Percentiles rank a stretch among this genome's conserved stretches.
These are phyloP conservation scores for Eutypa lata DNA, from an alignment of 2,329 filamentous ascomycete species.

Conservation along the genomic window DNA sequence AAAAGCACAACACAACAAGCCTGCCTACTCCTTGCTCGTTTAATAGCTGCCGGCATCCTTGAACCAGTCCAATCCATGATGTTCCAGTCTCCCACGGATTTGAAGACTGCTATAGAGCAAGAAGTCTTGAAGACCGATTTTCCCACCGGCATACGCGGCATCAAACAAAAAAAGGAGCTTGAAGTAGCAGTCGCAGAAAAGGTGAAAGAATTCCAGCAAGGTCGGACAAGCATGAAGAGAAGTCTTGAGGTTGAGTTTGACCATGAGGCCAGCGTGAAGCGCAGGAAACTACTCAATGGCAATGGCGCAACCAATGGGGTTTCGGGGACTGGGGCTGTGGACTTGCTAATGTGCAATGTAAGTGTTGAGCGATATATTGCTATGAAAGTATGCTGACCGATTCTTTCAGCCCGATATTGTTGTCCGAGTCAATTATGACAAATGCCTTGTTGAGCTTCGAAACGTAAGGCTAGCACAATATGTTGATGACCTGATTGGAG, in stretches of 20 bases:
- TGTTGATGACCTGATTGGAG: slow-evolving; percentile 66
- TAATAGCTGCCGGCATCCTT: slow-evolving; percentile 65
- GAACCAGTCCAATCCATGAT: slow-evolving; percentile 58
- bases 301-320: slow-evolving; percentile 32
- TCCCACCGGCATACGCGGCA: slow-evolving; percentile 52
- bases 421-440: slow-evolving; percentile 80
- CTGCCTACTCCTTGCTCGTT: slow-evolving; percentile 47
- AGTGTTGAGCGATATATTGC: slow-evolving; percentile 24
- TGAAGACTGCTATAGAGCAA: slow-evolving; percentile 59
- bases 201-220: slow-evolving; percentile 19
- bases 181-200: slow-evolving; percentile 30
- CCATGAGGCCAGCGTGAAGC: slow-evolving; percentile 38
- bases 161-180: slow-evolving; percentile 64
- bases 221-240: slow-evolving; percentile 22
- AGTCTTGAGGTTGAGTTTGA: slow-evolving; percentile 20
- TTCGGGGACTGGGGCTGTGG: slow-evolving; percentile 39
- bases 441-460: slow-evolving; percentile 77
- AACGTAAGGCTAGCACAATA: slow-evolving; percentile 74
- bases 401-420: slow-evolving; percentile 63
- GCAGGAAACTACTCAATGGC: slow-evolving; percentile 54
- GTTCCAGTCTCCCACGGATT: slow-evolving; percentile 60
- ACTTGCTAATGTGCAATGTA: slow-evolving; percentile 47
- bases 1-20: slow-evolving; percentile 37
- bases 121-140: slow-evolving; percentile 54
- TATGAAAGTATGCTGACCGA: background rate